Evolutionary conservation across 2,329 filamentous ascomycete genomes (phyloP).

Genomic region (Pyrenophora teres): DNA sequence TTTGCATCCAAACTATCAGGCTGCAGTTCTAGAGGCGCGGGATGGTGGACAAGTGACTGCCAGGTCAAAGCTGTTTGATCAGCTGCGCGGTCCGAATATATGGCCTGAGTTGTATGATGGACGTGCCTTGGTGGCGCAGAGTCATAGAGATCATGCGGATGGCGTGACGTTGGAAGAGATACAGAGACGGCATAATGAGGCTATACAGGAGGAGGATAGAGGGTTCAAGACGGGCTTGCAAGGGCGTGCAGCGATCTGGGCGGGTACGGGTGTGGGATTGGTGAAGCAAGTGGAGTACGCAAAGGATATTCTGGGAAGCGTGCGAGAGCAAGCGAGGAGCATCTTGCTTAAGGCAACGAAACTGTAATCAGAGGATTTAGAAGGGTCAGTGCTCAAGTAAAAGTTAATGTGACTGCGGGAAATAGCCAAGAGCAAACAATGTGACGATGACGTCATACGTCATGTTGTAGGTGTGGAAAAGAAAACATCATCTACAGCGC

Average conservation of each 20-base stretch:
- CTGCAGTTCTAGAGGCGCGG: constrained; percentile 51
- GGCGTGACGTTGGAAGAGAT: constrained; percentile 52
- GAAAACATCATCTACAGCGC: no score
- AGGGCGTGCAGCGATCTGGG: constrained; percentile 61
- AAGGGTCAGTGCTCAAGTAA: no score
- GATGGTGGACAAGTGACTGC: constrained; percentile 58
- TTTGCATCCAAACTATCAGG: constrained; percentile 52
- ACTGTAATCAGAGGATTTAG: neutral
- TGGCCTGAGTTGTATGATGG: constrained; percentile 66
- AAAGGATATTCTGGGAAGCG: constrained; percentile 54
- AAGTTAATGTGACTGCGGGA: no score
- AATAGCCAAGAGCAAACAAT: no score
- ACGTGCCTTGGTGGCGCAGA: constrained; percentile 60
- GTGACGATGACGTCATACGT: no score
- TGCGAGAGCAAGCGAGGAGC: constrained; percentile 47
- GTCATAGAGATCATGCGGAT: constrained; percentile 48
- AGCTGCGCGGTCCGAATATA: constrained; percentile 58
- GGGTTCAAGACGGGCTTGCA: constrained; percentile 57
- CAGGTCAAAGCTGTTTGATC: constrained; percentile 58
- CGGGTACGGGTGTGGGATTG: constrained; percentile 65
- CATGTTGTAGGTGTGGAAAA: no score
- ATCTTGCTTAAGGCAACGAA: constrained; percentile 33
- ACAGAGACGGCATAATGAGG: constrained; percentile 51
- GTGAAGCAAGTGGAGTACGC: constrained; percentile 57
- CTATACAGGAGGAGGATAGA: constrained; percentile 53